Evolutionary conservation across 257 asterid species (phyloP).

Genomic region (Cruciata laevipes): DNA sequence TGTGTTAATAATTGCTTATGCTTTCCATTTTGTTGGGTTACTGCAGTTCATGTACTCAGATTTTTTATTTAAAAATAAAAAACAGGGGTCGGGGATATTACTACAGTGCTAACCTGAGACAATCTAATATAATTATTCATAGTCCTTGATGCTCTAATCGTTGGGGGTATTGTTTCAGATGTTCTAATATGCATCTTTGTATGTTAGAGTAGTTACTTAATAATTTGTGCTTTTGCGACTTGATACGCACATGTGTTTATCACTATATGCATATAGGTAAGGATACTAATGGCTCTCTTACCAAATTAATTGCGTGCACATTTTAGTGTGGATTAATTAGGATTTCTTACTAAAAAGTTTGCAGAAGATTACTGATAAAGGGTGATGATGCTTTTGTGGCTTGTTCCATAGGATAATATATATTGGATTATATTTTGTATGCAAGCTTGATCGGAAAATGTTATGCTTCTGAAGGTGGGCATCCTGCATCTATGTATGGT

Average conservation of each 20-base stretch:
- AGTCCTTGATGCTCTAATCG: neutral
- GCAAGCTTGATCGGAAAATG: too few relatives aligned
- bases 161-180: neutral
- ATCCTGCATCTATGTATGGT: too few relatives aligned
- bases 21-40: too few relatives aligned
- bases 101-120: neutral
- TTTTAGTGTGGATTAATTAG: neutral
- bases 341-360: neutral
- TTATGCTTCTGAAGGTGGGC: too few relatives aligned
- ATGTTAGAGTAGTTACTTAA: neutral
- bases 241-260: neutral
- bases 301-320: neutral
- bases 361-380: neutral
- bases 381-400: neutral
- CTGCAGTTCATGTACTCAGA: neutral
- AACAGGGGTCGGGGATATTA: neutral
- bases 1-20: too few relatives aligned
- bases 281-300: neutral
- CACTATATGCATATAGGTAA: neutral
- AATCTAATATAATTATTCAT: neutral
- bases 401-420: neutral
- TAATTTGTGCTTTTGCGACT: neutral
- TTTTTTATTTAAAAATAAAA: neutral
- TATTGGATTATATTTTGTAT: slow-evolving; percentile 1
- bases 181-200: neutral